A percentile compares a stretch with the other conserved stretches of the same genome.
Conservation (phyloP, 1,284 basidiomycete genomes). For the Moesziomyces globuligerus region DNA sequence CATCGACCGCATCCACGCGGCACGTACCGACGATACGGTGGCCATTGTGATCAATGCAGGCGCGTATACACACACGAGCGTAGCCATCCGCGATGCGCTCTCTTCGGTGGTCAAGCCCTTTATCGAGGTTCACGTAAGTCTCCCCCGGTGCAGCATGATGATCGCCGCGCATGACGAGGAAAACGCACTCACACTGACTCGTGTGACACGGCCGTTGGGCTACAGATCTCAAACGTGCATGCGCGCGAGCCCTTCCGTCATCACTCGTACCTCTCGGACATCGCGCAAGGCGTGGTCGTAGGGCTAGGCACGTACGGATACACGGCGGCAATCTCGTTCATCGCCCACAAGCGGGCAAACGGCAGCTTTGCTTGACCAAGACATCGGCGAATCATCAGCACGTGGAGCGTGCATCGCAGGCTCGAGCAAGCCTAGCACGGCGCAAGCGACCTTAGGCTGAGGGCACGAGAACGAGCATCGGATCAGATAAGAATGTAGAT, state of each 20-base stretch:
- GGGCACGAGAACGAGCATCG: no score
- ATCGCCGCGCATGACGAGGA: no score
- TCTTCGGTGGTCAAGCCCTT: constrained; percentile 63
- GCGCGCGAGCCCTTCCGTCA: constrained; percentile 67
- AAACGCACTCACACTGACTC: no score
- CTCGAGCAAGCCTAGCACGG: no score
- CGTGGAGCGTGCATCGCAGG: no score
- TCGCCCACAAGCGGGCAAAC: constrained; percentile 13
- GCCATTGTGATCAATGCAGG: constrained; percentile 66
- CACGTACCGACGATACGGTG: constrained; percentile 31
- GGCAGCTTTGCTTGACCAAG: constrained; percentile 1
- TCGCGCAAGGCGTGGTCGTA: constrained; percentile 63
- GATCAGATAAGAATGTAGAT: no score
- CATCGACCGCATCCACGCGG: constrained; percentile 66
- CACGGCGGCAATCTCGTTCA: constrained; percentile 30
- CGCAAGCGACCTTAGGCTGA: no score
- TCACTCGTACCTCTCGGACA: constrained; percentile 66
- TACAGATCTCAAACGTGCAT: constrained; percentile 66
- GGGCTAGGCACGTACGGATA: constrained; percentile 51
- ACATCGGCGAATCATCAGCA: no score
- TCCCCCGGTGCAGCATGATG: no score
- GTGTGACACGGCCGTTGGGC: background rate
- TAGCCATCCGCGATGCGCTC: constrained; percentile 67
- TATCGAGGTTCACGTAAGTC: constrained; percentile 66
- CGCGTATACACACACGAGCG: constrained; percentile 66